Base-by-base conservation (phyloP, 805 yeast species). In the Cyberlindnera xylosilytica region DNA sequence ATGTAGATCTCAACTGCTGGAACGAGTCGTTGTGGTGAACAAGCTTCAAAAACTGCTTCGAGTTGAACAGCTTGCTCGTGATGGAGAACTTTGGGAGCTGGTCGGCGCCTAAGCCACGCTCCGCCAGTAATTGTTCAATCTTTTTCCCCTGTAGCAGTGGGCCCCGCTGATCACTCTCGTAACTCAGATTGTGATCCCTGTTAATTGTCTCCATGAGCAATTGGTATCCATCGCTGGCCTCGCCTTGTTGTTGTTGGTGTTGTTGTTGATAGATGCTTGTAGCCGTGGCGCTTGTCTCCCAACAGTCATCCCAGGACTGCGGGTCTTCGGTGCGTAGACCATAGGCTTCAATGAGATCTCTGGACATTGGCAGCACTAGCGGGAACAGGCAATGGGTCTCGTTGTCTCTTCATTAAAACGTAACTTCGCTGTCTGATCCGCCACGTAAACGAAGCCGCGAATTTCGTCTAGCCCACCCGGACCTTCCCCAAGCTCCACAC, bases 31-130 rank as follows among this genome's bases (percentile, higher is more conserved):
- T 72, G 9, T 68, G 64, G 53, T 83, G 87, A 11, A 81, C 66
- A 24, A 73, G 70, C 41, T 73, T 72, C 48, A 83, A 58, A 53
- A 78, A 83, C 24, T 66, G 62, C 38, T 74, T 71, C 1, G 84
- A 76, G 50, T 79, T 74, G 62, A 83, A 83, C 20, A 71, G 63
- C 41, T 80, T 77, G 15, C 80, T 75, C 36, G 78, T 77, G 38
- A 79, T 71, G 46, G 80, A 62, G 59, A 70, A 74, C 50, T 74
- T 65, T 27, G 74, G 57, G 40, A 74, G 66, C 20, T 65, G 62
- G 16, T 41, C 38, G 9, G 54, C 41, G 62, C 67, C 22, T 67
- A 69, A 68, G 65, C 34, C 71, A 30, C 64, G 63, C 33, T 73
- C 68, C 10, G 60, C 53, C 30, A 77, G 57, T 28, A 66, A 68